phyloP scores from a whole-genome alignment of 768 basidiomycete species.

The Tricholoma terreum region DNA sequence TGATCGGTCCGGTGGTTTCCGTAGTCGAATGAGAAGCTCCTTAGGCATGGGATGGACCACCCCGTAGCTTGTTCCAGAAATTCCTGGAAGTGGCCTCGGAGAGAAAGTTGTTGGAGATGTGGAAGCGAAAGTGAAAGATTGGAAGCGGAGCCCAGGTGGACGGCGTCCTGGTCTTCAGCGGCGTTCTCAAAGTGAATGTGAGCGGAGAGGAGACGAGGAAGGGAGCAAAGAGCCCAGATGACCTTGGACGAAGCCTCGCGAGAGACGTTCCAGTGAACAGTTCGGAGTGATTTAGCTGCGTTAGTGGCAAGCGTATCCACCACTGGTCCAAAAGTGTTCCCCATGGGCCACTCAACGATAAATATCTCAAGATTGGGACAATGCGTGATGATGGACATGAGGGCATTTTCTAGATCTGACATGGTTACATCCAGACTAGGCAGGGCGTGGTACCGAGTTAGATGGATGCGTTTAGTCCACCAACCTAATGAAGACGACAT shows the following conservation, averaged over 20 bases:
- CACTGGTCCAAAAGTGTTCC: slow-evolving; percentile 56
- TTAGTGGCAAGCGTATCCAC: slow-evolving; percentile 58
- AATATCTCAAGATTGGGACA: slow-evolving; percentile 76
- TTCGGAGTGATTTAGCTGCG: slow-evolving; percentile 50
- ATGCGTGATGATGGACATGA: slow-evolving; percentile 57
- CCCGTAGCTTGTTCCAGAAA: slow-evolving; percentile 67
- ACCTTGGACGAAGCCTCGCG: slow-evolving; percentile 56
- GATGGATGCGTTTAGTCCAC: slow-evolving; percentile 73
- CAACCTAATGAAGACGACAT: slow-evolving; percentile 54
- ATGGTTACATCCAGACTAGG: slow-evolving; percentile 38
- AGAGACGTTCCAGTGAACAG: slow-evolving; percentile 59
- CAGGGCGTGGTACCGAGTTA: slow-evolving; percentile 47
- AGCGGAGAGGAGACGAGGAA: slow-evolving; percentile 53
- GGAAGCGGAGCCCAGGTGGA: slow-evolving; percentile 59
- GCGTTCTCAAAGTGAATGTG: slow-evolving; percentile 51
- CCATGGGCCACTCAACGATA: slow-evolving; percentile 64
- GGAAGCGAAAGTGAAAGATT: slow-evolving; percentile 53
- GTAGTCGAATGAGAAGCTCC: slow-evolving; percentile 55
- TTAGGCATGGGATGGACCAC: slow-evolving; percentile 65
- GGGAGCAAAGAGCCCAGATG: slow-evolving; percentile 67
- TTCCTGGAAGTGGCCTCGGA: slow-evolving; percentile 58
- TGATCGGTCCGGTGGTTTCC: slow-evolving; percentile 42
- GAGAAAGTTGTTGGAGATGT: slow-evolving; percentile 57
- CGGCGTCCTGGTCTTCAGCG: slow-evolving; percentile 33
- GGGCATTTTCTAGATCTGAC: slow-evolving; percentile 48